These are phyloP conservation scores for Colletotrichum trifolii DNA, from an alignment of 2,329 filamentous ascomycete genomes.

Conservation along the genomic window DNA sequence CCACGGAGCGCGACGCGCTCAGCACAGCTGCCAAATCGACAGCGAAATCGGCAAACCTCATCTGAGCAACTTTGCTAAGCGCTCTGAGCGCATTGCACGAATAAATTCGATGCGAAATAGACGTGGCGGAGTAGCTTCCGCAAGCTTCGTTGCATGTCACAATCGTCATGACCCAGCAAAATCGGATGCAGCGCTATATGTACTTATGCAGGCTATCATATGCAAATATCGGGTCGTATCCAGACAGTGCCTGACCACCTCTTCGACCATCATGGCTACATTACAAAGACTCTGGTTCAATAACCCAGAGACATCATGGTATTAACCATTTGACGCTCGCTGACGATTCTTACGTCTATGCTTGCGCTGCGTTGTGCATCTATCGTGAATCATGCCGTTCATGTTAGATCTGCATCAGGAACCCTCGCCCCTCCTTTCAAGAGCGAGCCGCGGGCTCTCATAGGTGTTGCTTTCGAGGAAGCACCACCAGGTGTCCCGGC, in stretches of 20 bases:
- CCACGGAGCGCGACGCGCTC: constrained; percentile 76
- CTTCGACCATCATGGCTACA: too few species aligned
- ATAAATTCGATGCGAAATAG: too few species aligned
- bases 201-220: too few species aligned
- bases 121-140: too few species aligned
- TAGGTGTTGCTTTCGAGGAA: constrained; percentile 51
- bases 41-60: constrained; percentile 72
- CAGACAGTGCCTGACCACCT: too few species aligned
- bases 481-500: constrained; percentile 49
- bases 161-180: too few species aligned
- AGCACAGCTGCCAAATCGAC: constrained; percentile 78
- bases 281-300: too few species aligned
- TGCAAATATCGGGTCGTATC: too few species aligned
- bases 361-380: not conserved
- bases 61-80: constrained; percentile 41
- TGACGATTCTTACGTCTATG: not conserved
- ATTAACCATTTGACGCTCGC: too few species aligned
- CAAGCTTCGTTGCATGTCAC: too few species aligned
- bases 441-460: constrained; percentile 52
- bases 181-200: too few species aligned
- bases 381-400: constrained; percentile 1
- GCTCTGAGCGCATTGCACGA: constrained; percentile 10
- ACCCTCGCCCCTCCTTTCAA: constrained; percentile 44
- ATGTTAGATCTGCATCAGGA: constrained; percentile 38
- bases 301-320: too few species aligned